Evolutionary conservation across 1,139 yeast species (phyloP), one percentile per base, ranked within the genome.

Genomic region (Hansenula sp.): DNA sequence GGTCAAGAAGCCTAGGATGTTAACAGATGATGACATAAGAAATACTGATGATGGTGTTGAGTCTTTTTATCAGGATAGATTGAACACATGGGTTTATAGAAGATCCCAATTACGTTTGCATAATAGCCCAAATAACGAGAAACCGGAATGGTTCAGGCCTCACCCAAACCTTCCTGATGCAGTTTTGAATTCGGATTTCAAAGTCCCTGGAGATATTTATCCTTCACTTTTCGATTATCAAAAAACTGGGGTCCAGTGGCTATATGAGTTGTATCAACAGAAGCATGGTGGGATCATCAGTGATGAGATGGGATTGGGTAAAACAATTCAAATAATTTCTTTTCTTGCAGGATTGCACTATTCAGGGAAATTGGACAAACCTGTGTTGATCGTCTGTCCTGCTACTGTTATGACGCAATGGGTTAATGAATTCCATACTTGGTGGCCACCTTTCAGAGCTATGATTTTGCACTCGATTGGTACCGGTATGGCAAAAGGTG

Each of bases 221-320:
- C 84, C 95, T 0, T 76, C 91, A 9, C 68, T 93, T 13, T 93
- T 93, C 61, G 96, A 89, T 53, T 94, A 93, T 60, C 99, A 93
- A 57, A 87, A 88, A 57, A 93, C 99, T 0, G 90, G 98, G 49
- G 93, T 85, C 1, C 93, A 79, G 47, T 80, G 86, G 86, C 67
- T 79, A 3, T 79, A 81, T 70, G 99, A 93, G 58, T 70, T 93
- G 17, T 84, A 88, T 57, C 74, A 81, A 17, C 98, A 91, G 59
- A 81, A 80, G 44, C 83, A 93, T 2, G 99, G 99, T 1, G 99
- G 99, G 0, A 93, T 93, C 11, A 76, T 93, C 40, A 97, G 98
- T 29, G 99, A 93, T 64, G 99, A 93, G 63, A 93, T 93, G 99
- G 99, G 99, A 0, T 66, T 93, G 15, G 99, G 99, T 2, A 93